Evolutionary conservation across 2,329 filamentous ascomycete species (phyloP), one percentile per base, ranked within the genome.

Genomic region (Neurospora crassa): DNA sequence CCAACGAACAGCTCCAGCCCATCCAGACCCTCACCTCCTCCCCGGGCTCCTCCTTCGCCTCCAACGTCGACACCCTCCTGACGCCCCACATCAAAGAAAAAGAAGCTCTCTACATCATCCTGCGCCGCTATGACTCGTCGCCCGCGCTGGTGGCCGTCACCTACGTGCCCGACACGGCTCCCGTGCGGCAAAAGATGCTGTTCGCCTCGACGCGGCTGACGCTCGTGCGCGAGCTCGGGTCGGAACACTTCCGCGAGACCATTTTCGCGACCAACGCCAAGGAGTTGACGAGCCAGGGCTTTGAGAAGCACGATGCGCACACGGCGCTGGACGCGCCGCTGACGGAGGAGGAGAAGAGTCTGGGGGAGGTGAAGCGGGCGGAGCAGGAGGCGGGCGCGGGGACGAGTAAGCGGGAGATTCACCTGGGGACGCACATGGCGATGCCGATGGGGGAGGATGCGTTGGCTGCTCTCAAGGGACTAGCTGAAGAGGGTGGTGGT

Each of bases 171-270:
- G 91, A 95, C 80, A 79, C 88, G 0, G 92, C 92, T 47, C 91
- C 90, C 40, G 92, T 96, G 71, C 89, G 92, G 47, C 91, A 93
- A 79, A 96, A 96, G 85, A 96, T 93, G 90, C 87, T 96, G 29
- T 94, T 95, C 79, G 92, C 92, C 6, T 88, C 89, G 34, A 94
- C 92, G 40, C 87, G 92, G 11, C 84, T 94, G 76, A 92, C 92
- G 0, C 85, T 96, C 1, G 87, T 91, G 68, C 87, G 92, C 59
- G 92, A 95, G 81, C 84, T 96, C 11, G 92, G 93, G 67, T 87
- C 89, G 70, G 92, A 96, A 79, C 86, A 93, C 77, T 95, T 96
- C 81, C 84, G 90, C 69, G 91, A 94, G 79, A 91, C 88, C 34
- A 84, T 95, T 59, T 93, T 94, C 78, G 88, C 87, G 12, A 95